Evolutionary conservation across 495 filamentous ascomycete species (phyloP).

Genomic region (Penicillium flavigenum): DNA sequence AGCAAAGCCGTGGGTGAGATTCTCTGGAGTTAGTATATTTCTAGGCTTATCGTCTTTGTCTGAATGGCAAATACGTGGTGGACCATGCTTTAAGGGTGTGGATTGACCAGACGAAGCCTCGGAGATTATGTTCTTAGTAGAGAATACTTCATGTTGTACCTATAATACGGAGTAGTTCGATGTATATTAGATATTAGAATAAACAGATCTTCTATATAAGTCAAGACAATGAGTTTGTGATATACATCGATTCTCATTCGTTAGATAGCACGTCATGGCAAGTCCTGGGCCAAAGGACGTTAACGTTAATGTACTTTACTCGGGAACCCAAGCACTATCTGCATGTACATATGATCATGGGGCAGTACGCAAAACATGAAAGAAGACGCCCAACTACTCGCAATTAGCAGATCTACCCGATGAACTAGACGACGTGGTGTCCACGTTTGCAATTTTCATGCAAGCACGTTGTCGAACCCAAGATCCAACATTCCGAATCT

Average conservation of each 20-base stretch:
- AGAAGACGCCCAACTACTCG: neutral
- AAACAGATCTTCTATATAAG: neutral
- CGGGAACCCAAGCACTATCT: neutral
- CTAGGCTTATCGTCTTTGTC: neutral
- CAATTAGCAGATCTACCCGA: neutral
- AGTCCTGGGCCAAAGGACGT: neutral
- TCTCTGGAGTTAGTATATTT: neutral
- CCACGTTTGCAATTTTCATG: neutral
- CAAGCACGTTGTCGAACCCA: slow-evolving; percentile 4
- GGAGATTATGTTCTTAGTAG: neutral
- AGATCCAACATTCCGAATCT: neutral
- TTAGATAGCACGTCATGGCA: neutral
- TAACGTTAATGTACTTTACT: neutral
- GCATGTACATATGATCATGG: no score
- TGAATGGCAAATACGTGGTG: neutral
- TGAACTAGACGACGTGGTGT: neutral
- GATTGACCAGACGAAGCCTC: neutral
- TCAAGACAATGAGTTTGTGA: neutral
- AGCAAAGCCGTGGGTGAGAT: neutral
- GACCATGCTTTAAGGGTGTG: neutral
- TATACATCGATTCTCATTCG: neutral
- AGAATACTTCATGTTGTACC: neutral
- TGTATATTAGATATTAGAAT: neutral
- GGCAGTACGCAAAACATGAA: no score
- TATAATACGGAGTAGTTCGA: neutral